phyloP scores from a whole-genome alignment of 2,329 filamentous ascomycete genomes.

The Aspergillus jensenii region DNA sequence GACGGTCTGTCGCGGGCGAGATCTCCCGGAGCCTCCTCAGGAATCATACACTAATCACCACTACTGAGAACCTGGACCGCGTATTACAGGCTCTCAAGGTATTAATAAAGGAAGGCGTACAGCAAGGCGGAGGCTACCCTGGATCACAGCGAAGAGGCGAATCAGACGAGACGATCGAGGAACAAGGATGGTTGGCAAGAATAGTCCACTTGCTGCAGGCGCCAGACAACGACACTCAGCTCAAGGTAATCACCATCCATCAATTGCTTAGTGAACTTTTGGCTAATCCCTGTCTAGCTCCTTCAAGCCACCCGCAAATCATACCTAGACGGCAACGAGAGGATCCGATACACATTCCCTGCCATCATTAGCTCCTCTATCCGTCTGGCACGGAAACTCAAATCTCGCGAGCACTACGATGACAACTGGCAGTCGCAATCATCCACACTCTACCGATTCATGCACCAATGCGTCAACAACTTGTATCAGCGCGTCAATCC shows the following conservation, averaged over 20 bases:
- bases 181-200: constrained; percentile 94
- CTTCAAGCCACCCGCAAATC: constrained; percentile 84
- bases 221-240: constrained; percentile 87
- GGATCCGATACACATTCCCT: constrained; percentile 92
- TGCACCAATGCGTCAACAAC: constrained; percentile 82
- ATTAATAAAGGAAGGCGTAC: constrained; percentile 87
- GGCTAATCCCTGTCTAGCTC: constrained; percentile 49
- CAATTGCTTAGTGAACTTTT: constrained; percentile 15
- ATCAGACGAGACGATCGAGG: constrained; percentile 96
- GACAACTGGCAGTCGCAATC: constrained; percentile 72
- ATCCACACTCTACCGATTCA: constrained; percentile 89
- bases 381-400: constrained; percentile 85
- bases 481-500: constrained; percentile 83
- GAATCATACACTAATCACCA: constrained; percentile 77
- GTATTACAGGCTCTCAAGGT: constrained; percentile 87
- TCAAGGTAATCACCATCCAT: constrained; percentile 56
- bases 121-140: constrained; percentile 79
- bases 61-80: constrained; percentile 77
- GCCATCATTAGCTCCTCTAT: constrained; percentile 86
- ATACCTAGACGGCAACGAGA: constrained; percentile 87
- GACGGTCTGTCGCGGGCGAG: constrained; percentile 86
- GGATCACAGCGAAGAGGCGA: constrained; percentile 75
- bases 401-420: constrained; percentile 83
- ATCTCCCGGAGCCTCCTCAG: constrained; percentile 79
- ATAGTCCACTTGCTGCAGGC: constrained; percentile 85